phyloP scores from a whole-genome alignment of 106 monocot species.

The Acorus gramineus region DNA sequence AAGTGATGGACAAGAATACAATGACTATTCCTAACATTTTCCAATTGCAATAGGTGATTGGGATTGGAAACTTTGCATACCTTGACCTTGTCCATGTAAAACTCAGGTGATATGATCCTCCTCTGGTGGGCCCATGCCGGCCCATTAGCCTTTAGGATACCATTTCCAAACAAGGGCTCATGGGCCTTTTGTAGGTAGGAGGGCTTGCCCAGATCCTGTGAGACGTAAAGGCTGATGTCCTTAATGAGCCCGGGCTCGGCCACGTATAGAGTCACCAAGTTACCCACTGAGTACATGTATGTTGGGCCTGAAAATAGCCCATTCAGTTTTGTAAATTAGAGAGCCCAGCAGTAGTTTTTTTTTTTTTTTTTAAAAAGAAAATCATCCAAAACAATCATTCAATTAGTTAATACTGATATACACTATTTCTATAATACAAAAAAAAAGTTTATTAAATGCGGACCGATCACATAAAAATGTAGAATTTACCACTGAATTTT shows the following conservation, averaged over 20 bases:
- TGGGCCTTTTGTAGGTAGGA: slow-evolving; percentile 32
- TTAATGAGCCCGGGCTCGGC: slow-evolving; percentile 41
- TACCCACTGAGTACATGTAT: slow-evolving; percentile 46
- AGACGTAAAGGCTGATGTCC: slow-evolving; percentile 44
- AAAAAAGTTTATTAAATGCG: no score
- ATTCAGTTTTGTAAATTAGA: background rate
- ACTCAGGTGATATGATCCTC: slow-evolving; percentile 68
- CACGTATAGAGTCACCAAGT: slow-evolving; percentile 28
- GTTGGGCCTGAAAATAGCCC: slow-evolving; percentile 16
- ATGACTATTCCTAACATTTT: no score
- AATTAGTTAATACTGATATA: no score
- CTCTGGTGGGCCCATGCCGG: slow-evolving; percentile 54
- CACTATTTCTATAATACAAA: no score
- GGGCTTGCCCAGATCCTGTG: slow-evolving; percentile 64
- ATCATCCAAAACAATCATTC: no score
- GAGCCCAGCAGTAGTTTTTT: no score
- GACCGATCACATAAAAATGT: no score
- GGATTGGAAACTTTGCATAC: slow-evolving; percentile 14
- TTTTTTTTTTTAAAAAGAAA: no score
- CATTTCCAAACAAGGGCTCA: slow-evolving; percentile 46
- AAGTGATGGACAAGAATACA: no score
- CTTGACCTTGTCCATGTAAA: slow-evolving; percentile 72
- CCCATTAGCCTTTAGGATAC: slow-evolving; percentile 59
- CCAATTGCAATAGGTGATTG: background rate
- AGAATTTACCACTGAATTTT: no score